A percentile compares a stretch with the other conserved stretches of the same genome.
Conservation (phyloP, 768 basidiomycete species). For the Chalciporus pseudorubinellus region DNA sequence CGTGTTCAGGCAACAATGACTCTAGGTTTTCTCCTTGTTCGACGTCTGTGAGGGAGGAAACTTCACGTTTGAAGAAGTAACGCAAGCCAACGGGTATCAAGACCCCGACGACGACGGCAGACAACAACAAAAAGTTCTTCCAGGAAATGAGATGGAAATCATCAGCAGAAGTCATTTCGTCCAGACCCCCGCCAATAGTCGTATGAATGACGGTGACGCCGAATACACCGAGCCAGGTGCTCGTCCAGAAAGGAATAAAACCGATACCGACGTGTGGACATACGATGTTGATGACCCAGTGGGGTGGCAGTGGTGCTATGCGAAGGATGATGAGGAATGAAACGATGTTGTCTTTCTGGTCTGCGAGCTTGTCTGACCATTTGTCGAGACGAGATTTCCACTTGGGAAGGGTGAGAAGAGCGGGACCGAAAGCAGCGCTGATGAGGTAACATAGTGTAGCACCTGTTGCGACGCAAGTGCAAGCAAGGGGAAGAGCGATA, state of each 20-base stretch:
- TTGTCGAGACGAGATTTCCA: constrained; percentile 81
- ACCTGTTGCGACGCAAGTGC: constrained; percentile 87
- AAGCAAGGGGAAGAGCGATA: constrained; percentile 83
- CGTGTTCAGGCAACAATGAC: constrained; percentile 32
- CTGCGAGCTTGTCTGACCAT: constrained; percentile 76
- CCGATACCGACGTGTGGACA: constrained; percentile 92
- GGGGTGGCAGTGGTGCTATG: constrained; percentile 91
- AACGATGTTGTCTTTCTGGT: constrained; percentile 80
- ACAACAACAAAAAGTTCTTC: constrained; percentile 83
- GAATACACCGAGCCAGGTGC: constrained; percentile 86
- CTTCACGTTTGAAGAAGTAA: constrained; percentile 74
- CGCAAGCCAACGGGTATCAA: constrained; percentile 89
- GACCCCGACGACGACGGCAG: constrained; percentile 86
- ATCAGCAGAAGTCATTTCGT: constrained; percentile 90
- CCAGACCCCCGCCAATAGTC: constrained; percentile 88
- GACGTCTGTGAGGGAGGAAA: constrained; percentile 38
- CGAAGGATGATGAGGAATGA: constrained; percentile 94
- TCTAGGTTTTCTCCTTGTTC: constrained; percentile 36
- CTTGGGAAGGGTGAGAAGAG: constrained; percentile 80
- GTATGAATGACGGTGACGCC: constrained; percentile 94
- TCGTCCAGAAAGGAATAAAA: constrained; percentile 82
- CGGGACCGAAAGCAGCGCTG: constrained; percentile 89
- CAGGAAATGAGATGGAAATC: constrained; percentile 94
- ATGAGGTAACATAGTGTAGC: constrained; percentile 91
- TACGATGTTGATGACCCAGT: constrained; percentile 94